Base-by-base conservation (phyloP, 2,329 filamentous ascomycete species). In the Aspergillus ruber region DNA sequence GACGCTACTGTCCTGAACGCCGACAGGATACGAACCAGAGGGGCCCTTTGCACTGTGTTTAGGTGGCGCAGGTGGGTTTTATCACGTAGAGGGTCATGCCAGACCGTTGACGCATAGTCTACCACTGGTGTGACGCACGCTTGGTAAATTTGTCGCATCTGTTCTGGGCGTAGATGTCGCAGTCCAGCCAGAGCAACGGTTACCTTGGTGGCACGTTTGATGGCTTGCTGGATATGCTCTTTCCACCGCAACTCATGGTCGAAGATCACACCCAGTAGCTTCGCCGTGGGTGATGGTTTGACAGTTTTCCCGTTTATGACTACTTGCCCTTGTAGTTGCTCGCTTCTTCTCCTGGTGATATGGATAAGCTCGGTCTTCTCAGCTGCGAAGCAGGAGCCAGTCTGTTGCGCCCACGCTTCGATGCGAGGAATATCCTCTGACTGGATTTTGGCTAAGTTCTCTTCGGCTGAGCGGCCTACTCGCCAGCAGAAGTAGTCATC, bases 351-450 rank as follows among this genome's bases (percentile, higher is more conserved):
- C 44, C 57, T 52, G 3, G 57, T 65, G 7, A 66, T 36, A 43
- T 66, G 55, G 23, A 65, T 65, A 0, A 65, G 50, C 17, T 61
- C 54, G 3, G 56, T 63, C 46, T 66, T 65, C n/a, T n/a, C n/a
- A 27, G 65, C 55, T 0, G 56, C 59, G 47, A 66, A 67, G 40
- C 44, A 49, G 10, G 62, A 58, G 1, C 62, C 54, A 0, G 58
- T 64, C 39, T 48, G 40, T 17, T 46, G 48, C 7, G 57, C 60
- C 63, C 53, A 65, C 40, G 29, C 43, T 39, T 60, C 32, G 21
- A 64, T 61, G 0, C 51, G 48, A n/a, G 50, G 48, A n/a, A 63
- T 58, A 36, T 60, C 57, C 43, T 63, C 50, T 1, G 17, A 41
- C 8, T 41, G 38, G 15, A 41, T 41, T 18, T 41, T 41, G 38